Evolutionary conservation across 441 rosid species (phyloP).

Genomic region (Manihot esculenta): DNA sequence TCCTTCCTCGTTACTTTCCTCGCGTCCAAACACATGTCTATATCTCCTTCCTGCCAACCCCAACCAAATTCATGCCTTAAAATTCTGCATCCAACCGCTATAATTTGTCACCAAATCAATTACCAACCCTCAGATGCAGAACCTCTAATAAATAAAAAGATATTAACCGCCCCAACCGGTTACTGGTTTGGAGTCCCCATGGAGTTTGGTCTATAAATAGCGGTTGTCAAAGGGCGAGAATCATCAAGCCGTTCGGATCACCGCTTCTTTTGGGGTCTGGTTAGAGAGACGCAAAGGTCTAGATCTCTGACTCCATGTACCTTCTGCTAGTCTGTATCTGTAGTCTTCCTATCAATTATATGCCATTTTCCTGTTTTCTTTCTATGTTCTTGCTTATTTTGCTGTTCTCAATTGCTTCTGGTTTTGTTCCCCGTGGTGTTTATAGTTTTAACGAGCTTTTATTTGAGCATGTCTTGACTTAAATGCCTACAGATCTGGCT

Average conservation of each 20-base stretch:
- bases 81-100: constrained; percentile 38
- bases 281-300: constrained; percentile 6
- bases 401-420: background rate
- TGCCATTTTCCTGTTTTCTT: background rate
- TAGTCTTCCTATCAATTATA: background rate
- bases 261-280: constrained; percentile 22
- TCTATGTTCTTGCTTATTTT: background rate
- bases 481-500: constrained; percentile 31
- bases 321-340: background rate
- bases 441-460: background rate
- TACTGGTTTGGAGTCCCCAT: constrained; percentile 15
- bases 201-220: constrained; percentile 34
- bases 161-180: constrained; percentile 33
- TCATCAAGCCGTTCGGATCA: background rate
- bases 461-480: background rate
- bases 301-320: constrained; percentile 23
- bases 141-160: constrained; percentile 1
- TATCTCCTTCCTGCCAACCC: constrained; percentile 31
- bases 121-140: constrained; percentile 9
- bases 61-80: constrained; percentile 5
- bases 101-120: background rate
- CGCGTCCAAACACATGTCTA: too few species aligned
- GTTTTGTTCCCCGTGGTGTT: background rate
- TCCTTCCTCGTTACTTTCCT: too few species aligned
- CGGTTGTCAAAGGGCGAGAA: background rate